Base-by-base conservation (phyloP, 2,329 filamentous ascomycete species). In the Trichoderma guizhouense region DNA sequence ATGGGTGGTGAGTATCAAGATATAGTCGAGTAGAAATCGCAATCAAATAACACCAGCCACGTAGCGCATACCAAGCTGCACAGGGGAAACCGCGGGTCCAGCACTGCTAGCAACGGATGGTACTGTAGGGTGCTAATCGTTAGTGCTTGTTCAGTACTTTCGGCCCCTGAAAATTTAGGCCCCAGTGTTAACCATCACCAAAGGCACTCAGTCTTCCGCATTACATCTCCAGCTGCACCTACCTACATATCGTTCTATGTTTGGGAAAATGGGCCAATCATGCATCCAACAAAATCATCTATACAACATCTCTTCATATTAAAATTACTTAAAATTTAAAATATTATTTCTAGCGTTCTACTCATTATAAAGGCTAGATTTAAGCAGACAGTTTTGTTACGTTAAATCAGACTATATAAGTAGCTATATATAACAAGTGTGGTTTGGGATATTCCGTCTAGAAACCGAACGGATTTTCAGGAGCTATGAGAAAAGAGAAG, bases 381-480 rank as follows among this genome's bases (percentile, higher is more conserved):
- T 32, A 66, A 71, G 47, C 43, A 71, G 51, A 28, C 28, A 71
- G 62, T 55, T 66, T 65, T 65, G n/a, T 18, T 71, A 26, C n/a
- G 51, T 39, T 28, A 71, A 55, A 71, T 66, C 28, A 66, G 32
- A 43, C 61, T 71, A 65, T 65, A 66, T 71, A 43, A 65, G 55
- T 66, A 36, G 60, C 39, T 64, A 64, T 55, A 65, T 70, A 71
- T 71, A 24, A 66, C 32, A 66, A 39, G 34, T 57, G 47, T 24
- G 36, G n/a, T 57, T 39, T 57, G 8, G 36, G 36, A 62, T 30
- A n/a, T 69, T 53, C 67, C 57, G 30, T 69, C 39, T 76, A 85
- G 74, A 88, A 88, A 26, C 86, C 86, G 74, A 88, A 88, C 1
- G 86, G 86, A 74, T 88, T 88, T 73, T 87, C 81, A 14, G 86